Percentiles rank a stretch among this genome's conserved stretches.
Conservation (phyloP, 768 basidiomycete genomes). For the Boletus rubroflammeus region DNA sequence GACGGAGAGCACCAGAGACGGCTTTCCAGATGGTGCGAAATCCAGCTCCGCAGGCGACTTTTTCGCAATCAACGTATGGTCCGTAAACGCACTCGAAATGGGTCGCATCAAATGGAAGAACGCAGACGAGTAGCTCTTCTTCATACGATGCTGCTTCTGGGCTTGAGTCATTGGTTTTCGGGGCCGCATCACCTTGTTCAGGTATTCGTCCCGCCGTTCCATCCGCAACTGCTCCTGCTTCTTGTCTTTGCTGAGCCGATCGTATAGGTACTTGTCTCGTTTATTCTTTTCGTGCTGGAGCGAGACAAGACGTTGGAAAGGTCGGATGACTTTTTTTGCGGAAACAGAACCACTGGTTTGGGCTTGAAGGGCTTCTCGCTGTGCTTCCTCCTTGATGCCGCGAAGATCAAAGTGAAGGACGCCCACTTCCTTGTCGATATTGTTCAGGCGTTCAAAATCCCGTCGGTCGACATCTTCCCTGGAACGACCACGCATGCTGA, state of each 20-base stretch:
- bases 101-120: constrained; percentile 88
- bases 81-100: constrained; percentile 79
- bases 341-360: constrained; percentile 42
- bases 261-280: constrained; percentile 66
- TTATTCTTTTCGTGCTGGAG: constrained; percentile 79
- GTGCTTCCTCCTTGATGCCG: constrained; percentile 71
- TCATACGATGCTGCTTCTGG: constrained; percentile 80
- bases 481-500: constrained; percentile 39
- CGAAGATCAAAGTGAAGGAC: constrained; percentile 65
- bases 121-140: constrained; percentile 81
- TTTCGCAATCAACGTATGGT: constrained; percentile 48
- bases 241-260: constrained; percentile 72
- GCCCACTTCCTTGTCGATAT: constrained; percentile 67
- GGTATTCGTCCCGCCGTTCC: constrained; percentile 71
- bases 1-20: constrained; percentile 69
- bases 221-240: constrained; percentile 66
- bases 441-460: constrained; percentile 73
- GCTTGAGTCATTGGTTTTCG: constrained; percentile 47
- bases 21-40: constrained; percentile 69
- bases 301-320: constrained; percentile 61
- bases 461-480: constrained; percentile 58
- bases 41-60: constrained; percentile 72
- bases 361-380: constrained; percentile 54
- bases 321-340: constrained; percentile 53
- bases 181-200: constrained; percentile 67